Evolutionary conservation across 345 rosid genomes (phyloP).

Genomic region (Eutrema yunnanense): DNA sequence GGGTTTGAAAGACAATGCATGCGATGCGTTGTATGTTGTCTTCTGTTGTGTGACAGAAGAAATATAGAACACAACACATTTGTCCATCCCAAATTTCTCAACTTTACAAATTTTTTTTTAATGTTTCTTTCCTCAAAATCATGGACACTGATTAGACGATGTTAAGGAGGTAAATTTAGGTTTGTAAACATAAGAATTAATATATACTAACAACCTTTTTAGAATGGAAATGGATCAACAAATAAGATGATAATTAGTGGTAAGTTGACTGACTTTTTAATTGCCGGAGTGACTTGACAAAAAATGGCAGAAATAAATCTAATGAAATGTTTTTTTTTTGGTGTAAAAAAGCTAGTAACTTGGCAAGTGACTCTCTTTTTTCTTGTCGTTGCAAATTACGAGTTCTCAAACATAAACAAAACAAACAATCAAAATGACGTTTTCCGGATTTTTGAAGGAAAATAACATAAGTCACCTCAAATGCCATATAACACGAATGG

Average conservation of each 20-base stretch:
- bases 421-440: background rate
- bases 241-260: background rate
- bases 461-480: no score
- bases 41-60: background rate
- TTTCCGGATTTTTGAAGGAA: no score
- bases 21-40: background rate
- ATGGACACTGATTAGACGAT: conserved; percentile 2
- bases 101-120: background rate
- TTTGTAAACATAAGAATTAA: background rate
- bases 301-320: background rate
- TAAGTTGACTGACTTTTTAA: background rate
- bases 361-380: no score
- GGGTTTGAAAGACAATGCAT: background rate
- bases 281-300: background rate
- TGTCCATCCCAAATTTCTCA: background rate
- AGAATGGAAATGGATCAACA: background rate
- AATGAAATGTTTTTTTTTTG: background rate
- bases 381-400: background rate
- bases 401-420: background rate
- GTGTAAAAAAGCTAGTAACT: background rate
- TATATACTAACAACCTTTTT: background rate
- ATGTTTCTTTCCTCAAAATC: conserved; percentile 12
- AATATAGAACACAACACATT: background rate
- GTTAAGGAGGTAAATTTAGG: background rate
- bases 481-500: no score